Percentiles rank a stretch among this genome's conserved stretches.
Evolutionary conservation across 2,329 filamentous ascomycete species (phyloP).

Genomic region (Elsinoe ampelina): DNA sequence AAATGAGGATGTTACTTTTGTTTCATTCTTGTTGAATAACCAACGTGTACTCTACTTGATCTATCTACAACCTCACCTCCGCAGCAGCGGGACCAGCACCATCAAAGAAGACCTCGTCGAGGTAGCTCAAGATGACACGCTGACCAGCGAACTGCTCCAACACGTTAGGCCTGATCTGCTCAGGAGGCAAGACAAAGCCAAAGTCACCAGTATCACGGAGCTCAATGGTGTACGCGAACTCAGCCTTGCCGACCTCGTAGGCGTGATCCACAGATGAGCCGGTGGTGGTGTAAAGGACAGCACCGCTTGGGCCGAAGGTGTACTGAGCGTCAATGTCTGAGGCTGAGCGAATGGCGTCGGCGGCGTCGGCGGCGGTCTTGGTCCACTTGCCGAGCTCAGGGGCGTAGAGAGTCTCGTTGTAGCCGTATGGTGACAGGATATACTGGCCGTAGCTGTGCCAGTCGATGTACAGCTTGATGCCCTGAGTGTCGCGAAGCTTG

Average conservation of each 20-base stretch:
- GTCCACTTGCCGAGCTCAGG: constrained; percentile 44
- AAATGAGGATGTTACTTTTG: no score
- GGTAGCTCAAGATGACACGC: constrained; percentile 17
- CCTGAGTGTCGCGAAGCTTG: constrained; percentile 36
- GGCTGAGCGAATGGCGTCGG: constrained; percentile 42
- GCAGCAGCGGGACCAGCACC: constrained; percentile 1
- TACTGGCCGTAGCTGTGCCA: constrained; percentile 56
- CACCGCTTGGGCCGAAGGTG: constrained; percentile 36
- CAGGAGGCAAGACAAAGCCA: constrained; percentile 42
- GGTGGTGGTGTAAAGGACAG: constrained; percentile 48
- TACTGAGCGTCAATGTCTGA: constrained; percentile 29
- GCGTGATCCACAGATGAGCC: constrained; percentile 39
- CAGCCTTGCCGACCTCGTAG: constrained; percentile 33
- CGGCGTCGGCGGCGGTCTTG: constrained; percentile 43
- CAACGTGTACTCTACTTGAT: no score
- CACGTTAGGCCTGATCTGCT: constrained; percentile 39
- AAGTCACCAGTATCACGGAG: constrained; percentile 40
- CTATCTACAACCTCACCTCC: background rate
- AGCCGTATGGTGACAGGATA: constrained; percentile 51
- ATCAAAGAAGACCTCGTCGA: constrained; percentile 10
- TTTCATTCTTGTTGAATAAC: no score
- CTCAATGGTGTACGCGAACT: constrained; percentile 42
- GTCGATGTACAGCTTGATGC: constrained; percentile 42
- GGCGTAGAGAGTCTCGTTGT: constrained; percentile 45
- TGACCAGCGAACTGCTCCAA: constrained; percentile 34